Base-by-base conservation (phyloP, 495 filamentous ascomycete species). In the Venustampulla echinocandica region DNA sequence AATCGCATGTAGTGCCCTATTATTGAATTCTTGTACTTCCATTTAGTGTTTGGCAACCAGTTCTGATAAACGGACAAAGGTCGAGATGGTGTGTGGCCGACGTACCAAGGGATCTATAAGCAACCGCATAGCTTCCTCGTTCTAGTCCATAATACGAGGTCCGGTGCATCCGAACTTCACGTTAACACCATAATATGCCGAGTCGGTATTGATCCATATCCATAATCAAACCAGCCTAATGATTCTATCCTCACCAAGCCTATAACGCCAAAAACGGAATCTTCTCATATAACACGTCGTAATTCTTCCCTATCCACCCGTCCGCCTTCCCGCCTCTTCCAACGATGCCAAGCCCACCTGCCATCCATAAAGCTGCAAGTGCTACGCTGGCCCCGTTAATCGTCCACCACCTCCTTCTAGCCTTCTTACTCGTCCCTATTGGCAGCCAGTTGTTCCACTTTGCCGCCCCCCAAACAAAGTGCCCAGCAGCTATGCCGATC, bases 381-480 rank as follows among this genome's bases (percentile, higher is more conserved):
- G 68, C 61, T 0, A 72, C 77, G 1, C 75, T 69, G 30, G 80
- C 63, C 0, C 66, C 80, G 59, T 88, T 82, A 34, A 93, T 73
- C 3, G 67, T 53, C 71, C 83, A 79, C 78, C 84, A 80, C 54
- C 79, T 75, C 57, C 78, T 68, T 69, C 71, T 70, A 62, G 61
- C 47, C 56, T 63, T 42, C 48, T 67, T 69, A 33, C 73, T 61
- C 39, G 61, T 62, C 37, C 67, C 62, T 4, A 59, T 59, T 28
- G 73, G 76, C 36, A 71, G 57, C 34, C 65, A 60, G 4, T 74
- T 69, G 55, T 86, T 67, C 85, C 85, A 92, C 60, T 75, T 78
- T 14, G 84, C 84, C 70, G 76, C 77, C 0, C 90, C 90, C 72
- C 86, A 93, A 18, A 86, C 75, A 53, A 89, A 77, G 67, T 96